Evolutionary conservation across 345 rosid species (phyloP).

Genomic region (Camelina hispida): DNA sequence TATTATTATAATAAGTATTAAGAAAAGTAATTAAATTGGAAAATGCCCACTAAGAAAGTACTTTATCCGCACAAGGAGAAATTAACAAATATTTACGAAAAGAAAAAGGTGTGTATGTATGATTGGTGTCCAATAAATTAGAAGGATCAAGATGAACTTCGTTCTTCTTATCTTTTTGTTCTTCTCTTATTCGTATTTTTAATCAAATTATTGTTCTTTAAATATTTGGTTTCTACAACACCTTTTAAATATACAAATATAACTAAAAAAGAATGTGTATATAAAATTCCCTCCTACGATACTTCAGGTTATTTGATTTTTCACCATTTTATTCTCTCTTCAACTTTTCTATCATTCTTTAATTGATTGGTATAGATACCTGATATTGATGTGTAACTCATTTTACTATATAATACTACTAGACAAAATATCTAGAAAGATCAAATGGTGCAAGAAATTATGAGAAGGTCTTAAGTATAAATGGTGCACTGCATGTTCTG

Average conservation of each 20-base stretch:
- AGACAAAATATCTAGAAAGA: constrained; percentile 21
- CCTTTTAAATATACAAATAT: constrained; percentile 35
- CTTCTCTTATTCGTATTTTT: constrained; percentile 52
- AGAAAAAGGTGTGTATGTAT: constrained; percentile 43
- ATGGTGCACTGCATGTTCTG: background rate
- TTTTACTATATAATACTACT: constrained; percentile 8
- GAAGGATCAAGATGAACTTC: constrained; percentile 64
- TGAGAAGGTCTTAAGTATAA: background rate
- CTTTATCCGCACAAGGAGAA: constrained; percentile 47
- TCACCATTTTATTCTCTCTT: constrained; percentile 54
- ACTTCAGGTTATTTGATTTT: constrained; percentile 52
- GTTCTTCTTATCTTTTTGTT: constrained; percentile 48
- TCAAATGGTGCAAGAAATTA: constrained; percentile 15
- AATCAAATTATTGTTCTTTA: constrained; percentile 6
- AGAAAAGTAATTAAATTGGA: constrained; percentile 34
- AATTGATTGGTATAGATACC: constrained; percentile 39
- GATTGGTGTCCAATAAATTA: constrained; percentile 59
- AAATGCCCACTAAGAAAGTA: constrained; percentile 78
- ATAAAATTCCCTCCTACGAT: constrained; percentile 48
- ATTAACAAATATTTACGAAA: constrained; percentile 38
- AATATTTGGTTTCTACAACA: constrained; percentile 20
- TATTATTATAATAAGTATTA: constrained; percentile 18
- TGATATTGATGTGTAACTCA: constrained; percentile 39
- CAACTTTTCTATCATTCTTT: constrained; percentile 34
- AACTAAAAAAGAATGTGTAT: constrained; percentile 19